A percentile compares a stretch with the other conserved stretches of the same genome.
phyloP scores from a whole-genome alignment of 306 rosid genomes.

The Citrullus amarus region DNA sequence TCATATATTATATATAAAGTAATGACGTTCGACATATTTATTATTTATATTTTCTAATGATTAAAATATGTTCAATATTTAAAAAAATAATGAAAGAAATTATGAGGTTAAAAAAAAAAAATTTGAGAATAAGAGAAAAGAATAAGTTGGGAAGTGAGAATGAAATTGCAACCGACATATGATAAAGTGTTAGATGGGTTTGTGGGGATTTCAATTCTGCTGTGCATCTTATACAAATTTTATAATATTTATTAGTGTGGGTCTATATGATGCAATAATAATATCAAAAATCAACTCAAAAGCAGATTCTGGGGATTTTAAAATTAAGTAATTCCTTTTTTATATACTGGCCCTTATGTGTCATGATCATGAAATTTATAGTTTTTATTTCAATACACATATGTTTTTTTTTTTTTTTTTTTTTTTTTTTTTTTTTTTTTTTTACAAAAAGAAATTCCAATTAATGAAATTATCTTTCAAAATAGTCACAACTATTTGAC shows the following conservation, averaged over 20 bases:
- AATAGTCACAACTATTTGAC: too few species aligned
- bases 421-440: too few species aligned
- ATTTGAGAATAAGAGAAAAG: background rate
- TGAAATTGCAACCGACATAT: conserved; percentile 2
- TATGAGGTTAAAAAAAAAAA: background rate
- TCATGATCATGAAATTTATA: too few species aligned
- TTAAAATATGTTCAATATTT: background rate
- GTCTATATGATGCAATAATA: background rate
- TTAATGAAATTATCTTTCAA: too few species aligned
- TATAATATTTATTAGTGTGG: background rate
- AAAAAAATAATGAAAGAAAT: background rate
- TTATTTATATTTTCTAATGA: background rate
- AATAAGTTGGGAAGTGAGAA: background rate
- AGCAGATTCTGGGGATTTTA: background rate
- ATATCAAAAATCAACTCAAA: background rate
- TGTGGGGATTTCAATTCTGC: background rate
- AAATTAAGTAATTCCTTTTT: too few species aligned
- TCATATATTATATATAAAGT: too few species aligned
- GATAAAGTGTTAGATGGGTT: background rate
- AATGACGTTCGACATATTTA: too few species aligned
- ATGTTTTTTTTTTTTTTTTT: too few species aligned
- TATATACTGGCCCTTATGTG: too few species aligned
- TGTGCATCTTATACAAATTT: background rate
- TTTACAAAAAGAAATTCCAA: too few species aligned
- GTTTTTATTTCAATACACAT: too few species aligned